These are phyloP conservation scores for Podospora appendiculata DNA, from an alignment of 495 filamentous ascomycete species.

Conservation along the genomic window DNA sequence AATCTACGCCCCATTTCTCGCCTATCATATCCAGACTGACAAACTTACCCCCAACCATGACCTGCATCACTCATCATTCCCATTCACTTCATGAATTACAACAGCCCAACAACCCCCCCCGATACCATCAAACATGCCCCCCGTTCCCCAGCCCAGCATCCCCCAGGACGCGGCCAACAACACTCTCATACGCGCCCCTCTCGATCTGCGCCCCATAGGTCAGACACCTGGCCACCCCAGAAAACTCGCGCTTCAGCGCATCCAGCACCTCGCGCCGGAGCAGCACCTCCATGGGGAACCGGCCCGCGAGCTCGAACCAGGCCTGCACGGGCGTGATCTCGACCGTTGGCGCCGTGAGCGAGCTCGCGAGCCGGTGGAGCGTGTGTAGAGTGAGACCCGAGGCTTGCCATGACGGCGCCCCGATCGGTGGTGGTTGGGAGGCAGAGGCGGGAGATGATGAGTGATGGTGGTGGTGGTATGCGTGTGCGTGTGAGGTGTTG, in stretches of 20 bases:
- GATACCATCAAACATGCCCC: no score
- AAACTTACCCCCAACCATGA: no score
- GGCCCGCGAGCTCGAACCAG: slow-evolving; percentile 38
- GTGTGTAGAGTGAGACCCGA: slow-evolving; percentile 25
- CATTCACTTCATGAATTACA: no score
- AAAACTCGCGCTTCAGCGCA: slow-evolving; percentile 26
- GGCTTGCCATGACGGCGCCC: slow-evolving; percentile 13
- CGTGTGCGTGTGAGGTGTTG: neutral
- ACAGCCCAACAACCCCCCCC: no score
- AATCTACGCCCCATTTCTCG: no score
- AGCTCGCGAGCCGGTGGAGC: slow-evolving; percentile 30
- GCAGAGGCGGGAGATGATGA: neutral
- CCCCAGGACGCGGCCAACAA: slow-evolving; percentile 20
- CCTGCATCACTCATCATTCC: no score
- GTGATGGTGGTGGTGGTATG: no score
- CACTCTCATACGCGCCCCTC: slow-evolving; percentile 31
- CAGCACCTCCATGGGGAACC: slow-evolving; percentile 16
- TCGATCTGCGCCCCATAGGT: slow-evolving; percentile 36
- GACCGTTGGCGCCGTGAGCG: slow-evolving; percentile 22
- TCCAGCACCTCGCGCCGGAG: slow-evolving; percentile 13
- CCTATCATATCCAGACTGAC: no score
- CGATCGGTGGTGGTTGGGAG: neutral
- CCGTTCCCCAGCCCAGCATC: no score
- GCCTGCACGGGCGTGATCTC: slow-evolving; percentile 45
- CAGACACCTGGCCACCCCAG: slow-evolving; percentile 26